Base-by-base conservation (phyloP, 345 rosid genomes). In the Eucalyptus sp. region DNA sequence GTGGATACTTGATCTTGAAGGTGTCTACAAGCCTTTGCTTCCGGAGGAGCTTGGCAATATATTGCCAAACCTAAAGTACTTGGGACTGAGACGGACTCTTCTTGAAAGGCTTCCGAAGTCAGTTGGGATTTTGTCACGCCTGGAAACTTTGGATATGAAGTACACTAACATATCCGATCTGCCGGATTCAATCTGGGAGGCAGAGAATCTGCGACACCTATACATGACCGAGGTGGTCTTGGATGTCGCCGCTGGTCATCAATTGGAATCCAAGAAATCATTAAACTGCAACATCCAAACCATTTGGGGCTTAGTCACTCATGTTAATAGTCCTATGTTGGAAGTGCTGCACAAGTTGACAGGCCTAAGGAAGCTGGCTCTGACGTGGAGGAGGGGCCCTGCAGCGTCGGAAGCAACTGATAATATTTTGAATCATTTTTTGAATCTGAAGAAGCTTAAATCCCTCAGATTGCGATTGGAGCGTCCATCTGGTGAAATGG, bases 1-100 rank as follows among this genome's bases (percentile, higher is more conserved):
- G 25, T 86, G 54, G n/a, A 80, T 92, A 31, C 91, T 92, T 71
- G 94, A 92, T 88, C 90, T 92, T 1, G 94, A 92, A 60, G 76
- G 83, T 46, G 92, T 91, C 7, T 89, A 92, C 90, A 91, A 91
- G 41, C 92, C 94, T 4, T n/a, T 10, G 50, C 89, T 91, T 13
- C 90, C 92, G 7, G 50, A 92, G 44, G 37, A 89, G n/a, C 84
- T 91, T 56, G 91, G 91, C 37, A 85, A 87, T 20, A 44, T 92
- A 50, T 54, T 64, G 37, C 88, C 50, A 16, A 87, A 87, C 62
- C 66, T 93, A 6, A 93, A 60, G 90, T 89, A 90, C 33, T 71
- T 93, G 49, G 93, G 94, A 2, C 87, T 93, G 68, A 89, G 92
- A 79, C 49, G 88, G 60, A 93, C 94, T 2, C 29, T 87, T 51